A percentile compares a stretch with the other conserved stretches of the same genome.
Evolutionary conservation across 306 rosid genomes (phyloP).

Genomic region (Quercus alba): DNA sequence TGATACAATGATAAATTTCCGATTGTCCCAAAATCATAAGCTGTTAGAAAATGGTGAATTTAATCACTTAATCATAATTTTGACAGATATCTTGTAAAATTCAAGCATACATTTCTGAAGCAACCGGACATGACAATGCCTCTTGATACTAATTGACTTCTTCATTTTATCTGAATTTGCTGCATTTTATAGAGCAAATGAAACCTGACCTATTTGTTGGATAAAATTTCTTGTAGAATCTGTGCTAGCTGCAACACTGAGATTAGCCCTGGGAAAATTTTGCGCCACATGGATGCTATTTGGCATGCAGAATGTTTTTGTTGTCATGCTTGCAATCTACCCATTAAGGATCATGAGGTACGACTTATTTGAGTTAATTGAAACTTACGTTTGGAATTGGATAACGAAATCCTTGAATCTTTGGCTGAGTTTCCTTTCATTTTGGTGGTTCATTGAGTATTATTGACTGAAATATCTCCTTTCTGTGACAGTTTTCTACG

Average conservation of each 20-base stretch:
- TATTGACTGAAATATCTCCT: constrained; percentile 18
- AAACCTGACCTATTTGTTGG: constrained; percentile 12
- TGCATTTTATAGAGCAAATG: constrained; percentile 3
- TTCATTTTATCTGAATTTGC: constrained; percentile 6
- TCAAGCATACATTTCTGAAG: background rate
- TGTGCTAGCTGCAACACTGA: constrained; percentile 90
- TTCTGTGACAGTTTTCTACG: constrained; percentile 66
- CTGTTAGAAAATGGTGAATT: too few relatives aligned
- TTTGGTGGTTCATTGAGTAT: background rate
- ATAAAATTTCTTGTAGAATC: constrained; percentile 42
- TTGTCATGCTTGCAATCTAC: constrained; percentile 70
- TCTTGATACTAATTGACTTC: background rate
- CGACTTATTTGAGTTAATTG: constrained; percentile 1
- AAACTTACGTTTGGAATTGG: constrained; percentile 15
- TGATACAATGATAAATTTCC: too few relatives aligned
- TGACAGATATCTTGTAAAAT: background rate
- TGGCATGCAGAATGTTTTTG: constrained; percentile 97
- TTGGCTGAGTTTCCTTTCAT: too few relatives aligned
- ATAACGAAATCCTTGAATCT: background rate
- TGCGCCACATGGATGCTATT: constrained; percentile 65
- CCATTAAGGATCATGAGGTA: constrained; percentile 91
- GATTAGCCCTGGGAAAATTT: constrained; percentile 69
- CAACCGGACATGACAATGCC: background rate
- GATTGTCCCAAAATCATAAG: too few relatives aligned
- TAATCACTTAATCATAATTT: too few relatives aligned